Base-by-base conservation (phyloP, 768 basidiomycete genomes). In the Phanerochaete carnosa region DNA sequence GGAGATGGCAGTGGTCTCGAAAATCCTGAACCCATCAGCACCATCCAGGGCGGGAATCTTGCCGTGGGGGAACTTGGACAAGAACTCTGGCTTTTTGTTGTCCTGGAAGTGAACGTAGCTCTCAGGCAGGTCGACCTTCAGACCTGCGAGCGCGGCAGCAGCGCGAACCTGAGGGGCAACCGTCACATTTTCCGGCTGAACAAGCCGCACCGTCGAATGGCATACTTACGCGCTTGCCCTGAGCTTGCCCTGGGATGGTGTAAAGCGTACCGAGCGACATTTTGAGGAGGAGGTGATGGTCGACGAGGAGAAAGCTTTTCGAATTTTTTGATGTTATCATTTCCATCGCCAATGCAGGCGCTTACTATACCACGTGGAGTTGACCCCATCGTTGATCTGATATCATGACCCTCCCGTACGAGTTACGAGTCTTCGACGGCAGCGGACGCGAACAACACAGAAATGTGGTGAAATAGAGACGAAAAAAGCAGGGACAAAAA, bases 11-110 rank as follows among this genome's bases (percentile, higher is more conserved):
- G 76, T 71, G 58, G 83, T 80, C 79, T 96, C 96, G 66, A 85
- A 84, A 60, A 97, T 77, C 69, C 79, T 82, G 80, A 93, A 84
- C 58, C 94, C 94, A 73, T 94, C 85, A 15, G 78, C 74, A 47
- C 82, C 79, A 73, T 94, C 92, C 56, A 89, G 82, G 37, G 89
- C 88, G 28, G 97, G 96, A 66, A 96, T 84, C 79, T 94, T 93
- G 58, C 90, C 89, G 60, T 80, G 81, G 53, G 89, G 85, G 75
- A 92, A 95, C 75, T 94, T 94, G 61, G 76, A 71, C 50, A 84
- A 71, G 74, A 86, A 92, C 32, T 86, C 88, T 0, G 88, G 81
- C 69, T 83, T 84, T 71, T 83, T 83, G 80, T 92, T 92, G 70
- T 83, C 82, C 66, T 85, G 80, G 61, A 73, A 76, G 72, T 89